Percentiles rank a stretch among this genome's conserved stretches.
phyloP scores from a whole-genome alignment of 1,284 basidiomycete species.

The Apiotrichum mycotoxinovorans region DNA sequence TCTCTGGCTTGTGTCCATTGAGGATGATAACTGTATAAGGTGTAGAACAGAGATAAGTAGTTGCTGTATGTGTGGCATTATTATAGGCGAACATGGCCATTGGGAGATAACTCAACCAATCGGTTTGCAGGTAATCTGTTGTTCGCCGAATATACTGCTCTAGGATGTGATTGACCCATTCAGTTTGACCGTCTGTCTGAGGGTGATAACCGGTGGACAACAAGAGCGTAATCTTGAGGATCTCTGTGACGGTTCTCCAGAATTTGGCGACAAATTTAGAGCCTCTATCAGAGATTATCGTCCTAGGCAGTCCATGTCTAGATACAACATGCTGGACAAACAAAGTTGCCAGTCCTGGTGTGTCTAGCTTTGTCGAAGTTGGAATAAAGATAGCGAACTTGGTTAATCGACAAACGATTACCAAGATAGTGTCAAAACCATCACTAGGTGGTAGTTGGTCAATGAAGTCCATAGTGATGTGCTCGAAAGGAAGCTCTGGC shows the following conservation, averaged over 20 bases:
- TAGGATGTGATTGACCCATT: constrained; percentile 24
- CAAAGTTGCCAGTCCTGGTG: neutral
- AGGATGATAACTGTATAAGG: no score
- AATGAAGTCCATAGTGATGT: constrained; percentile 55
- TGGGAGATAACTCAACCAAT: no score
- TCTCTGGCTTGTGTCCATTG: no score
- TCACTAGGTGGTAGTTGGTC: constrained; percentile 49
- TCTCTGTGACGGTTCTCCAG: neutral
- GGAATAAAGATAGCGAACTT: constrained; percentile 52
- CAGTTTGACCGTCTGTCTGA: constrained; percentile 30
- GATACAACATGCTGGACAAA: no score
- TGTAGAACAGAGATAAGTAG: no score
- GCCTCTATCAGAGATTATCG: neutral
- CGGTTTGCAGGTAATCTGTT: no score
- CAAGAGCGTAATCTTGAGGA: neutral
- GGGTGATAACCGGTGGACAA: constrained; percentile 29
- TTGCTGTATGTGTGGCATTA: no score
- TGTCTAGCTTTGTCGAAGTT: neutral
- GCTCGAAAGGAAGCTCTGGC: constrained; percentile 22
- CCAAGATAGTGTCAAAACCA: constrained; percentile 50
- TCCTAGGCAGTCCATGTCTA: neutral
- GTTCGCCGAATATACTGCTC: no score
- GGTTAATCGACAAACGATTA: constrained; percentile 52
- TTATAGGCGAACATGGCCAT: no score
- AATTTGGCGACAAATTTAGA: neutral